These are phyloP conservation scores for Stachybotrys elegans DNA, from an alignment of 2,329 filamentous ascomycete genomes.

Conservation along the genomic window DNA sequence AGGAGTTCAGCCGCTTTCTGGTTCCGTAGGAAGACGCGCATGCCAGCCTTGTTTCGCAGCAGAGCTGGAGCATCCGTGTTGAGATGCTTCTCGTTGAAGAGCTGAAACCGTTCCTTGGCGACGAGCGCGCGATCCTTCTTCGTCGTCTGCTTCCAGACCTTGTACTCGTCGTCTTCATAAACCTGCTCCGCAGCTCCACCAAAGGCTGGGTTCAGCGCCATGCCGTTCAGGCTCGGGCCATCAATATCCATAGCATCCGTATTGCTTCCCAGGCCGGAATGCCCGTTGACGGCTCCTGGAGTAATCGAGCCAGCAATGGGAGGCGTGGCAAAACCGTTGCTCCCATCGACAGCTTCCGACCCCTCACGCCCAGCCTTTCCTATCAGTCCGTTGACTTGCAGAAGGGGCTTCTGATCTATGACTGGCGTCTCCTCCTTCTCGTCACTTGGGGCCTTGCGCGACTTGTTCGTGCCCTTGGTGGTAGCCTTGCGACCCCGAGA, in stretches of 20 bases:
- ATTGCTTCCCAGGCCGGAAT: conserved; percentile 65
- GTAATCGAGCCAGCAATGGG: conserved; percentile 71
- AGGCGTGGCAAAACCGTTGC: conserved; percentile 82
- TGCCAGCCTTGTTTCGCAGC: conserved; percentile 76
- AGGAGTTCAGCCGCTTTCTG: conserved; percentile 62
- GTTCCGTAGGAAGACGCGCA: conserved; percentile 81
- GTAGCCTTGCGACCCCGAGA: conserved; percentile 82
- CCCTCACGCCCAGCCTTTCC: conserved; percentile 59
- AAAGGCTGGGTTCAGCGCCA: conserved; percentile 58
- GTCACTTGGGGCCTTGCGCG: conserved; percentile 68
- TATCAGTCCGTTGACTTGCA: conserved; percentile 61
- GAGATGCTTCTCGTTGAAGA: conserved; percentile 81
- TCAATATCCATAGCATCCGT: conserved; percentile 85
- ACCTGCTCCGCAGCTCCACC: conserved; percentile 66
- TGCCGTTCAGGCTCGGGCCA: conserved; percentile 62
- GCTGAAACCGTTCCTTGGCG: conserved; percentile 76
- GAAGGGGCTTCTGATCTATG: conserved; percentile 66
- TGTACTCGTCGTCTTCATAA: conserved; percentile 90
- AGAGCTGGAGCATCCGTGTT: conserved; percentile 86
- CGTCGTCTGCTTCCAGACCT: conserved; percentile 97
- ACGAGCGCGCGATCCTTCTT: conserved; percentile 89
- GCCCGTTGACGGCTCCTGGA: conserved; percentile 65
- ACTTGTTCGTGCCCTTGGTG: conserved; percentile 72
- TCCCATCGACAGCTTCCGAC: conserved; percentile 74
- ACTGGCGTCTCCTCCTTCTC: conserved; percentile 75